Percentiles rank a stretch among this genome's conserved stretches.
Evolutionary conservation across 1,139 yeast genomes (phyloP).

Genomic region (Geotrichum histeridarum): DNA sequence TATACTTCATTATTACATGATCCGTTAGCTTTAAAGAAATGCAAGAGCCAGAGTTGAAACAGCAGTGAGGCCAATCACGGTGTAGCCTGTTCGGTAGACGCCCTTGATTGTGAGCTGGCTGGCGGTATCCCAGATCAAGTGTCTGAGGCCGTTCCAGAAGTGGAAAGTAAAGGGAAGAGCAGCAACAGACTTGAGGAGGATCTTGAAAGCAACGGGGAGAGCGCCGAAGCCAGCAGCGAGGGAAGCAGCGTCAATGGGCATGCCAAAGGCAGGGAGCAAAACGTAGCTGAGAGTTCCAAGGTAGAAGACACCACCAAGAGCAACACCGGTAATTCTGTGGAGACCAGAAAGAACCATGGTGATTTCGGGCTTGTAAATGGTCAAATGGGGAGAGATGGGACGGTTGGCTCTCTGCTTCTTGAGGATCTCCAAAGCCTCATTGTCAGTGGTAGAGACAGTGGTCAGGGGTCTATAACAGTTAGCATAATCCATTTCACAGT

Average conservation of each 20-base stretch:
- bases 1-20: background rate
- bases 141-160: constrained; percentile 81
- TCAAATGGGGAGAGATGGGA: constrained; percentile 87
- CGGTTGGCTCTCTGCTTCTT: constrained; percentile 79
- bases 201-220: constrained; percentile 59
- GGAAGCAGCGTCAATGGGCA: constrained; percentile 54
- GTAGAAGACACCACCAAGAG: constrained; percentile 68
- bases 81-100: constrained; percentile 87
- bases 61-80: constrained; percentile 69
- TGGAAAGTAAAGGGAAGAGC: constrained; percentile 88
- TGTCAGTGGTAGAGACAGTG: constrained; percentile 57
- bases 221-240: constrained; percentile 46
- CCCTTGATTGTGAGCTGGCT: constrained; percentile 73
- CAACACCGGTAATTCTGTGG: constrained; percentile 87
- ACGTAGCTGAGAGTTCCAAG: constrained; percentile 74
- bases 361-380: constrained; percentile 84
- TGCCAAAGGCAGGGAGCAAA: constrained; percentile 58
- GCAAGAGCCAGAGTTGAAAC: constrained; percentile 51
- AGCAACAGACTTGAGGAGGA: constrained; percentile 60
- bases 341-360: constrained; percentile 74
- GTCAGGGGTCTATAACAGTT: constrained; percentile 40
- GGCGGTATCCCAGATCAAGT: constrained; percentile 87
- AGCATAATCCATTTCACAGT: background rate
- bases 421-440: constrained; percentile 63
- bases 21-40: constrained; percentile 29